Conservation (phyloP, 1,139 yeast genomes). For the Spencermartinsiella ligniputridi region DNA sequence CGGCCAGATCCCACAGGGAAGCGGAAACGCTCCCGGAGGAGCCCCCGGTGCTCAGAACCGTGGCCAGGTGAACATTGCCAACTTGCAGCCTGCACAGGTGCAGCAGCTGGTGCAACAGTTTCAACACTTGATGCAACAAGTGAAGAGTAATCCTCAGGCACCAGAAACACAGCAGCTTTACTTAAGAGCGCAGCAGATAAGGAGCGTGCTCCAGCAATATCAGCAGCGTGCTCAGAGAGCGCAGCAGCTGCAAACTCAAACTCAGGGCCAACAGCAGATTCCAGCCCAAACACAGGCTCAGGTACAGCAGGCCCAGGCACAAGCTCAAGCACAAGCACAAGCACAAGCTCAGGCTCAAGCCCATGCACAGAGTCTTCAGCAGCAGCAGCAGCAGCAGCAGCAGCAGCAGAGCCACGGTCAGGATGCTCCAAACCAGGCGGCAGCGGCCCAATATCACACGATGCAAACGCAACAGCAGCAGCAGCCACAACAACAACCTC, state of each 20-base stretch:
- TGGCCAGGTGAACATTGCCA: conserved; percentile 9
- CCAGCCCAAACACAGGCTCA: conserved; percentile 7
- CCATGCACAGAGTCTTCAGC: conserved; percentile 8
- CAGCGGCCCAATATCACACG: neutral
- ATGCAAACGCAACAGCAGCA: conserved; percentile 3
- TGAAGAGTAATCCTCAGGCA: conserved; percentile 42
- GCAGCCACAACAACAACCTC: conserved; percentile 4
- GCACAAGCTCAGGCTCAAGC: conserved; percentile 12
- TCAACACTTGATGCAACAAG: conserved; percentile 46
- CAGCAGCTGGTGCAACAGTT: conserved; percentile 51
- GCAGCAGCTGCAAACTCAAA: conserved; percentile 15
- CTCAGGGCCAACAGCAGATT: conserved; percentile 9
- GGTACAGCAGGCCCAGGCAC: conserved; percentile 7
- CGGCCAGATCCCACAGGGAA: neutral
- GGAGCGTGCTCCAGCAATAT: conserved; percentile 40
- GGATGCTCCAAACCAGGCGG: neutral
- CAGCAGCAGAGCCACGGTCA: conserved; percentile 9
- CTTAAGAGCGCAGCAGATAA: conserved; percentile 63
- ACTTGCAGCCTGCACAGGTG: conserved; percentile 42
- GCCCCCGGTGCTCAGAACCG: neutral
- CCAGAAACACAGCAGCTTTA: conserved; percentile 68
- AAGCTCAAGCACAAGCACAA: conserved; percentile 12
- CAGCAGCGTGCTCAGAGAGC: conserved; percentile 29
- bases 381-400: conserved; percentile 15
- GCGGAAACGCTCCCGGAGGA: neutral